Base-by-base conservation (phyloP, 129 eudicot genomes). In the Artemisia tridentata region DNA sequence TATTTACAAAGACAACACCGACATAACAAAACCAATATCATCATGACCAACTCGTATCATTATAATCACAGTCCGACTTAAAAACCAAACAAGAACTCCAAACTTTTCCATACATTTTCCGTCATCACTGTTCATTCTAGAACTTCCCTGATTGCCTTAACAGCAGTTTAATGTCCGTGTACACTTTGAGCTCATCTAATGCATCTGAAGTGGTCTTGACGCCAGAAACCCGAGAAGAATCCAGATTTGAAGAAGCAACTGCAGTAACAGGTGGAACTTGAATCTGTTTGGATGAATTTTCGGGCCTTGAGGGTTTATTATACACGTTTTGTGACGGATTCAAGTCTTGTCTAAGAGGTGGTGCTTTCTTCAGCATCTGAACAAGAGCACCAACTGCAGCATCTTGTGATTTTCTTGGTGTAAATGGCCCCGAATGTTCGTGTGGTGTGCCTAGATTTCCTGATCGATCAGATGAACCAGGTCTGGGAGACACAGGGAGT, bases 381-480 rank as follows among this genome's bases (percentile, higher is more conserved):
- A 89, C 83, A 59, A 92, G 85, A 18, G 92, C 97, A 21, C 97
- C 95, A 61, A 90, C 96, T 23, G 90, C 96, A 56, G 92, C 92
- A 63, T 88, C 96, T 73, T 88, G 88, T 29, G 97, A 88, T 78
- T 80, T 88, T 71, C 79, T 81, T 10, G 70, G 65, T 10, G 80
- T 79, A 53, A 50, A 68, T 21, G 69, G 53, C 63, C 79, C 84
- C 20, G 69, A 78, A 3, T 69, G 76, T 55, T 82, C 96, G 56
- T 53, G 72, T 20, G 68, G 83, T 18, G 69, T 80, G 43, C 77
- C 68, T 21, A 53, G 74, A 15, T 75, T 79, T 63, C 81, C 80
- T 68, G 78, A 67, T 73, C 57, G 81, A 80, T 90, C 89, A 27
- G 79, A 83, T 20, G 97, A 91, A 47, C 79, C 78, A 58, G 86